Percentiles rank a stretch among this genome's conserved stretches.
Evolutionary conservation across 495 filamentous ascomycete genomes (phyloP).

Genomic region (Geopyxis carbonaria): DNA sequence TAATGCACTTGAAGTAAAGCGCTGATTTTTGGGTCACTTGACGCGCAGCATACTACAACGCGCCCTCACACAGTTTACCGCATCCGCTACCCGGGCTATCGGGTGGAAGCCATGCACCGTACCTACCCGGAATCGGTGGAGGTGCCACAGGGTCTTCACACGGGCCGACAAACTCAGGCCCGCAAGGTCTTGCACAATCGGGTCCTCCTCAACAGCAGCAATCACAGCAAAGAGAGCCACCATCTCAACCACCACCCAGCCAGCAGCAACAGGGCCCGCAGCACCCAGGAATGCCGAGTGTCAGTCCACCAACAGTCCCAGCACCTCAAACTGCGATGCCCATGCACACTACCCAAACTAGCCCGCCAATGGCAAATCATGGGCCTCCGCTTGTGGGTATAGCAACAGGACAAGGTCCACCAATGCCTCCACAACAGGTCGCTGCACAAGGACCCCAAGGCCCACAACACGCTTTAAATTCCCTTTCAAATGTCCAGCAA

Average conservation of each 20-base stretch:
- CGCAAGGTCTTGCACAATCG: conserved; percentile 8
- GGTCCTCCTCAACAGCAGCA: conserved; percentile 10
- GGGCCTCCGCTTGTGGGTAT: conserved; percentile 2
- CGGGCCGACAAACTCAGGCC: not conserved
- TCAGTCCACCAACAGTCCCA: not conserved
- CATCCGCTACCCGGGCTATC: conserved; percentile 18
- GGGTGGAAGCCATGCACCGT: conserved; percentile 11
- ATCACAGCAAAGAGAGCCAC: conserved; percentile 8
- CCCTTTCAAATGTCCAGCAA: not conserved
- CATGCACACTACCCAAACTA: not conserved
- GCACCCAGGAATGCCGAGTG: not conserved
- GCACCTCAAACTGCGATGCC: not conserved
- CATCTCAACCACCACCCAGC: conserved; percentile 5
- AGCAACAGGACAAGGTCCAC: conserved; percentile 4
- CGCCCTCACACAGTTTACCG: conserved; percentile 10
- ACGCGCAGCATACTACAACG: conserved; percentile 14
- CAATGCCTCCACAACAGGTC: conserved; percentile 5
- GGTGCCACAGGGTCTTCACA: conserved; percentile 9
- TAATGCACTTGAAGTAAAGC: not conserved
- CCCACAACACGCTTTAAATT: not conserved
- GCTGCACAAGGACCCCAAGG: too few species aligned
- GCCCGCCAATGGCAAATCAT: not conserved
- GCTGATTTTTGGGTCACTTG: conserved; percentile 2
- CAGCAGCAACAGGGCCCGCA: conserved; percentile 9
- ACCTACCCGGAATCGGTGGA: conserved; percentile 18